Conservation (phyloP, 2,329 filamentous ascomycete species). For the Sporothrix dimorphospora region DNA sequence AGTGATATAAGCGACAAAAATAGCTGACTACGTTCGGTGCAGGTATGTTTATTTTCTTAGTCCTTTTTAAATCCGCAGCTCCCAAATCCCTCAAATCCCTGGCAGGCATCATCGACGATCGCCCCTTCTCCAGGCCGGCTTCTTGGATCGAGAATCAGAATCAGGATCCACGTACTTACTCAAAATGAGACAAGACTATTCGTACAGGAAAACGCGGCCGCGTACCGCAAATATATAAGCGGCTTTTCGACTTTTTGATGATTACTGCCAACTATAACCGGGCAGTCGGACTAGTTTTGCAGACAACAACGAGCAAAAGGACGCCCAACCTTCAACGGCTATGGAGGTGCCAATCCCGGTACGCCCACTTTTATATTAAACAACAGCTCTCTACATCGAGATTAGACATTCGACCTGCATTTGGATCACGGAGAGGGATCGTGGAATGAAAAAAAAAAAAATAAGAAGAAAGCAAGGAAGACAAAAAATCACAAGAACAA, state of each 20-base stretch:
- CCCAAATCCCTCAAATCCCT: not conserved
- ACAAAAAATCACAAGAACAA: not conserved
- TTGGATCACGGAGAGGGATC: not conserved
- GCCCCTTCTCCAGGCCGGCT: not conserved
- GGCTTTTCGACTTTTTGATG: not conserved
- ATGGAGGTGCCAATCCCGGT: not conserved
- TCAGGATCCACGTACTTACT: not conserved
- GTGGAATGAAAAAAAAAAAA: not conserved
- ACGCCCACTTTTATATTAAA: conserved; percentile 7
- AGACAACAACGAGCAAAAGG: not conserved
- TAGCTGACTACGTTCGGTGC: not conserved
- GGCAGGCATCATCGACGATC: conserved; percentile 15
- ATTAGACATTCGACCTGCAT: conserved; percentile 15
- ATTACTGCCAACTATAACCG: no score
- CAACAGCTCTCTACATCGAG: not conserved
- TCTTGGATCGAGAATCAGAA: not conserved
- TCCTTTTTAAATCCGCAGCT: not conserved
- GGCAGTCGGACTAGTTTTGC: not conserved
- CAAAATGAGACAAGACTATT: not conserved
- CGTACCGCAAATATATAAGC: not conserved
- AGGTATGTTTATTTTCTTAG: conserved; percentile 13
- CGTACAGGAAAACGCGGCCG: not conserved
- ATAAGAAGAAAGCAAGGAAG: not conserved
- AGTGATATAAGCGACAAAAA: not conserved
- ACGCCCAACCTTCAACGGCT: not conserved